A percentile compares a stretch with the other conserved stretches of the same genome.
Evolutionary conservation across 495 filamentous ascomycete species (phyloP).

Genomic region (Penicillium odoratum): DNA sequence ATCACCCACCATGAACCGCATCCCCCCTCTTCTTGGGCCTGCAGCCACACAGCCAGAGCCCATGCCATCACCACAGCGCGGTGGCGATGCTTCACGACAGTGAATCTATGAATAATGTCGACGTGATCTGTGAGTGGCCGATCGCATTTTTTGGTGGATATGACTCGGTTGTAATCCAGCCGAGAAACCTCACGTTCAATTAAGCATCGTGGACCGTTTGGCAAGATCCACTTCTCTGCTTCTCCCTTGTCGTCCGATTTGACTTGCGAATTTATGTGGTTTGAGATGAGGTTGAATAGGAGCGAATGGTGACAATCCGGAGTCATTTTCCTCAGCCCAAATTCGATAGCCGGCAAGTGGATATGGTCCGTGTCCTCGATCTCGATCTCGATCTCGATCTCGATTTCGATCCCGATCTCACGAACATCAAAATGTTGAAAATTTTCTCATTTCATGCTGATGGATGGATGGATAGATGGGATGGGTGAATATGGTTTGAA

Average conservation of each 20-base stretch:
- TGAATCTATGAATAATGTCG: slow-evolving; percentile 5
- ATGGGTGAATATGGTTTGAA: background rate
- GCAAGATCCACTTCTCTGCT: background rate
- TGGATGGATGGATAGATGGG: background rate
- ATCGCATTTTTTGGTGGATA: background rate
- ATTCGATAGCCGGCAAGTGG: background rate
- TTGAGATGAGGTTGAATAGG: slow-evolving; percentile 1
- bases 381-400: background rate
- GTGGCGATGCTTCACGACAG: slow-evolving; percentile 15
- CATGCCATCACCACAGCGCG: slow-evolving; percentile 25
- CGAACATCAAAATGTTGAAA: background rate
- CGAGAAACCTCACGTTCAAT: background rate
- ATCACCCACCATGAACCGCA: slow-evolving; percentile 41
- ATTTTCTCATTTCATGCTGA: background rate
- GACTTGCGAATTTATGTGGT: slow-evolving; percentile 7
- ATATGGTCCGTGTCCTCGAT: background rate
- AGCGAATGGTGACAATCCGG: slow-evolving; percentile 20
- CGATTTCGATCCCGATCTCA: background rate
- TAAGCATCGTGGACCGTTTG: background rate
- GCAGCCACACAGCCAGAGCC: slow-evolving; percentile 30
- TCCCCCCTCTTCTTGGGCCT: slow-evolving; percentile 38
- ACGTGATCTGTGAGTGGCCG: background rate
- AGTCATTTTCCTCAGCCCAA: slow-evolving; percentile 15
- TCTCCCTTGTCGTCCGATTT: slow-evolving; percentile 15
- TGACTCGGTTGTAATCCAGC: background rate